These are phyloP conservation scores for Echeveria elegans DNA, from an alignment of 164 flowering plant species.

Conservation along the genomic window DNA sequence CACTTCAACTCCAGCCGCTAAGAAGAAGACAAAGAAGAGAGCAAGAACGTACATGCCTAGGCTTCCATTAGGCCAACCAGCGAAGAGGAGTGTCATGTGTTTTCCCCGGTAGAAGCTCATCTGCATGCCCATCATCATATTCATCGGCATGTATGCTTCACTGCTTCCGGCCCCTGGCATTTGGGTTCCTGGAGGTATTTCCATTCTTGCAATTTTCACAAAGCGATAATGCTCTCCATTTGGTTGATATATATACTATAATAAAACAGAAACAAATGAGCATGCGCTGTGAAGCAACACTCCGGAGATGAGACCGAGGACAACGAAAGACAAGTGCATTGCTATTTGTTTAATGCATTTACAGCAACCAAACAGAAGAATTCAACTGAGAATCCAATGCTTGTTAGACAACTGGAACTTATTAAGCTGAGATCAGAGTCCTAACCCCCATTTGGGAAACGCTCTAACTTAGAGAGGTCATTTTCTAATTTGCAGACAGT, in stretches of 20 bases:
- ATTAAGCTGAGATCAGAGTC: too few species aligned
- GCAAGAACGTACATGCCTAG: slow-evolving; percentile 35
- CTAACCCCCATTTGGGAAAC: too few species aligned
- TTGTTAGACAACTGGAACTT: too few species aligned
- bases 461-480: too few species aligned
- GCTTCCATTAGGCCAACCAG: slow-evolving; percentile 31
- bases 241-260: too few species aligned
- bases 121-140: slow-evolving; percentile 25
- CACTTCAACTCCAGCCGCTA: slow-evolving; percentile 25
- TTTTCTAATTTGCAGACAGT: too few species aligned
- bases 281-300: neutral
- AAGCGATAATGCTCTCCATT: neutral
- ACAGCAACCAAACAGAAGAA: neutral
- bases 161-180: neutral
- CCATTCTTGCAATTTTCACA: slow-evolving; percentile 8
- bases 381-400: neutral
- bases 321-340: neutral
- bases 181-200: slow-evolving; percentile 12
- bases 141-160: slow-evolving; percentile 10
- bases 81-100: slow-evolving; percentile 25
- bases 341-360: too few species aligned
- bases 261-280: neutral
- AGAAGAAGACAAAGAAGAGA: slow-evolving; percentile 22
- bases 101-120: slow-evolving; percentile 53
- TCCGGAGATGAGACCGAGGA: neutral